phyloP scores from a whole-genome alignment of 768 basidiomycete genomes.

The Piloderma croceum region DNA sequence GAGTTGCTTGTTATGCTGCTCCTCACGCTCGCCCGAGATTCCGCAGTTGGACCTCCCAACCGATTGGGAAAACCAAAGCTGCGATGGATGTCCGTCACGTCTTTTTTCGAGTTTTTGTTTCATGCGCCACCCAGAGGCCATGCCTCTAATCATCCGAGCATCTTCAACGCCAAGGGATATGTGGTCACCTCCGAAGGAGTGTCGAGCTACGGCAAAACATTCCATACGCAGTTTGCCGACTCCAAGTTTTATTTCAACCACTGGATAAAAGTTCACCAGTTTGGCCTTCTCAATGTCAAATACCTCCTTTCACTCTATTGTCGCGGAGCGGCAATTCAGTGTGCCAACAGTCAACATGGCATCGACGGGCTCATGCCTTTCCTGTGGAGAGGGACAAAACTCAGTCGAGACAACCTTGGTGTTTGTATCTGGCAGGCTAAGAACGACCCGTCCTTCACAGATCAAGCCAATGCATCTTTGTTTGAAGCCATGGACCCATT shows the following conservation, averaged over 20 bases:
- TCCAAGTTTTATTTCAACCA: constrained; percentile 26
- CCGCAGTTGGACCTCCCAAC: constrained; percentile 13
- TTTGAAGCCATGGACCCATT: constrained; percentile 19
- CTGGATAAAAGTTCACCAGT: constrained; percentile 23
- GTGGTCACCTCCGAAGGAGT: constrained; percentile 13
- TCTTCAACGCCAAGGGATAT: no score
- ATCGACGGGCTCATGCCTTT: constrained; percentile 25
- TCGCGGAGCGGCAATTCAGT: constrained; percentile 25
- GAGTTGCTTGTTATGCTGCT: constrained; percentile 19
- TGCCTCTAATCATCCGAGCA: no score
- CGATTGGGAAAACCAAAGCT: no score
- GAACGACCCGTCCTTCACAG: constrained; percentile 12
- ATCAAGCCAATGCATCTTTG: background rate
- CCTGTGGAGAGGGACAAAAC: constrained; percentile 6
- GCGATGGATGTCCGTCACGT: no score
- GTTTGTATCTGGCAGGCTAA: constrained; percentile 22
- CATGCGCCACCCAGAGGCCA: no score
- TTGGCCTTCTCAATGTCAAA: constrained; percentile 11
- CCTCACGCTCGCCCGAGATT: constrained; percentile 19
- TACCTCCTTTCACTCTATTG: constrained; percentile 17
- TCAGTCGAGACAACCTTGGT: constrained; percentile 14
- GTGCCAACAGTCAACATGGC: constrained; percentile 16
- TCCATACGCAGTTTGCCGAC: constrained; percentile 7
- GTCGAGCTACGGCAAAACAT: no score
- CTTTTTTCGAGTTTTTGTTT: no score